These are phyloP conservation scores for Ceriops decandra DNA, from an alignment of 345 rosid genomes.

Conservation along the genomic window DNA sequence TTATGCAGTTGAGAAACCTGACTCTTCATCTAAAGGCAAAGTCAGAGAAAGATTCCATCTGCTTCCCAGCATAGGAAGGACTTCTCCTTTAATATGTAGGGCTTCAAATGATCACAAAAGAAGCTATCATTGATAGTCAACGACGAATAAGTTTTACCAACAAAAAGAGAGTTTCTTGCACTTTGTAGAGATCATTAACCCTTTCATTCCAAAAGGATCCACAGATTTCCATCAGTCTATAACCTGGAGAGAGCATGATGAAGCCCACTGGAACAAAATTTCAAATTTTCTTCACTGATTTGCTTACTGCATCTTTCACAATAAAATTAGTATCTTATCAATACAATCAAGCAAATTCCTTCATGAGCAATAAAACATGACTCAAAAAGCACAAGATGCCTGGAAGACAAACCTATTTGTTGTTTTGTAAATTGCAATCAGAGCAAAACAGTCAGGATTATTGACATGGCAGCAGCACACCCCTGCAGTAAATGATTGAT, in stretches of 20 bases:
- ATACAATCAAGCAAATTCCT: slow-evolving; percentile 12
- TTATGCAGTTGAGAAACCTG: too few relatives aligned
- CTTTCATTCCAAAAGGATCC: slow-evolving; percentile 75
- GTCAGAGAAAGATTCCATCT: too few relatives aligned
- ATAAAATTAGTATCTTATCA: slow-evolving; percentile 3
- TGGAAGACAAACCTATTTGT: slow-evolving; percentile 74
- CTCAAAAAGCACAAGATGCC: slow-evolving; percentile 35
- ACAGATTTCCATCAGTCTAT: slow-evolving; percentile 84
- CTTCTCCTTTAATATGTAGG: too few relatives aligned
- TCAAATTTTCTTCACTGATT: slow-evolving; percentile 56
- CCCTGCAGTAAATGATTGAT: slow-evolving; percentile 46
- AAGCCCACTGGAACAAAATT: slow-evolving; percentile 33
- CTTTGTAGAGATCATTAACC: slow-evolving; percentile 75
- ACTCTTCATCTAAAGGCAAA: too few relatives aligned
- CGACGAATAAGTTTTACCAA: slow-evolving; percentile 41
- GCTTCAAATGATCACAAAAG: too few relatives aligned
- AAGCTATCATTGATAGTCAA: too few relatives aligned
- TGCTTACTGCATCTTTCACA: slow-evolving; percentile 77
- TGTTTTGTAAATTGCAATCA: slow-evolving; percentile 85
- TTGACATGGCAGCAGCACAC: slow-evolving; percentile 61
- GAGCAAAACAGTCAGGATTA: slow-evolving; percentile 62
- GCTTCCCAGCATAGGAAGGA: too few relatives aligned
- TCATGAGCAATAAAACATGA: slow-evolving; percentile 15
- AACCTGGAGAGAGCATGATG: slow-evolving; percentile 87
- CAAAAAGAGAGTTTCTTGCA: slow-evolving; percentile 61